phyloP scores from a whole-genome alignment of 495 filamentous ascomycete species.

The Lentithecium fluviatile region DNA sequence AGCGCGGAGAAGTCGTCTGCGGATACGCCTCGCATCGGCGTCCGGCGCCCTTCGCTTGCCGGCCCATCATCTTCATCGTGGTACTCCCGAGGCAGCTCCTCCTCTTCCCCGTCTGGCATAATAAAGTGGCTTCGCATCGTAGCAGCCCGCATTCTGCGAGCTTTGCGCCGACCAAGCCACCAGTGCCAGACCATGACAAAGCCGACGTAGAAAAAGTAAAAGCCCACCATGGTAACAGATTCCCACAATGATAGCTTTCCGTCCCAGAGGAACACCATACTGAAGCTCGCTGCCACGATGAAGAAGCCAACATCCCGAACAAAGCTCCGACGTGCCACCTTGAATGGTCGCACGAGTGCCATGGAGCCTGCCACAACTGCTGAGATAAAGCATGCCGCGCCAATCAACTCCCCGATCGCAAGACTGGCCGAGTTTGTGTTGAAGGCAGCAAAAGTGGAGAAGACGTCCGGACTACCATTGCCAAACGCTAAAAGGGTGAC shows the following conservation, averaged over 20 bases:
- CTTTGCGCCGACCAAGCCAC: constrained; percentile 62
- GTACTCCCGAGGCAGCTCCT: constrained; percentile 66
- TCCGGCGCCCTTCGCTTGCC: constrained; percentile 51
- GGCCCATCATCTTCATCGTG: constrained; percentile 66
- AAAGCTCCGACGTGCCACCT: constrained; percentile 82
- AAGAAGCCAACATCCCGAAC: constrained; percentile 94
- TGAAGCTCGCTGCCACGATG: constrained; percentile 80
- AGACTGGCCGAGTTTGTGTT: constrained; percentile 91
- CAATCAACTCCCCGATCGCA: constrained; percentile 92
- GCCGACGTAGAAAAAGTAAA: constrained; percentile 87
- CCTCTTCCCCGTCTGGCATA: constrained; percentile 65
- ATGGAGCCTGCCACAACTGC: constrained; percentile 98
- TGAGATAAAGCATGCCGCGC: constrained; percentile 94
- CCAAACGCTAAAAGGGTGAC: constrained; percentile 97
- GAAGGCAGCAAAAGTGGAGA: constrained; percentile 98
- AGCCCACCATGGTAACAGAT: constrained; percentile 82
- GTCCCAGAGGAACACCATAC: constrained; percentile 83
- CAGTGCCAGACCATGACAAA: constrained; percentile 93
- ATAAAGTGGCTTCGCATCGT: constrained; percentile 73
- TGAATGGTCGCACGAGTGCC: constrained; percentile 91
- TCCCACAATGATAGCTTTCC: constrained; percentile 85
- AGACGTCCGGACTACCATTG: constrained; percentile 98
- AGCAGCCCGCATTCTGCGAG: constrained; percentile 60
- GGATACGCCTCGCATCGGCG: constrained; percentile 52
- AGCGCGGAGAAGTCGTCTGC: constrained; percentile 69